Evolutionary conservation across 2,329 filamentous ascomycete species (phyloP), one percentile per base, ranked within the genome.

Genomic region (Pseudophaeomoniella oleicola): DNA sequence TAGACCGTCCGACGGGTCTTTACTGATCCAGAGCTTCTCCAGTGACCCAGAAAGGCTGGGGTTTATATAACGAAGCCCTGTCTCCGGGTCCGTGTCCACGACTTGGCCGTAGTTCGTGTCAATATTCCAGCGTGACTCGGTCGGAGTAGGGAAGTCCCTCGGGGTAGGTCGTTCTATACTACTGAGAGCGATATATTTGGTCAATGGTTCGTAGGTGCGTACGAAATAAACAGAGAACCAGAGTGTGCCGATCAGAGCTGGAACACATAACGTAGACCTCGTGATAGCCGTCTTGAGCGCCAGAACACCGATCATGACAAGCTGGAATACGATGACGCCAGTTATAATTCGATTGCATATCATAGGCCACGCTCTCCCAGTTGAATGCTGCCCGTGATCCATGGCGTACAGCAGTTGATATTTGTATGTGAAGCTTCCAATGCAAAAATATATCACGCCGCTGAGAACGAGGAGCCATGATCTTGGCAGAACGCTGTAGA

Each of bases 341-440:
- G 94, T 64, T 38, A 96, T 74, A 40, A 94, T 72, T 22, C 90
- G 82, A 52, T 90, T 85, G 59, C 86, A 94, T 43, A 98, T 94
- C 71, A 98, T 93, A 34, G 82, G 80, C 90, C 90, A 98, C 3
- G 87, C 86, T 42, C 81, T 78, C 14, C 92, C 92, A 0, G 88
- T 96, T 12, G 86, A 85, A 53, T 94, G 86, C 51, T 92, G 85
- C 34, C 85, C 82, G 55, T 96, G 88, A 50, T 96, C 87, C 90
- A 98, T 98, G 19, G 90, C 86, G 56, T 98, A 98, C 3, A 98
- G 69, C 3, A 98, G 67, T 63, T 98, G 92, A 59, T 98, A 98
- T 56, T 94, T 94, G 71, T 93, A 92, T 19, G 84, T 82, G 52
- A 88, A 88, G 55, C 84, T 81, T 14, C 86, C 86, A 11, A 93